A percentile compares a stretch with the other conserved stretches of the same genome.
These are phyloP conservation scores for Phytophthora megakarya DNA, from an alignment of 352 stramenopile genomes.

Conservation along the genomic window DNA sequence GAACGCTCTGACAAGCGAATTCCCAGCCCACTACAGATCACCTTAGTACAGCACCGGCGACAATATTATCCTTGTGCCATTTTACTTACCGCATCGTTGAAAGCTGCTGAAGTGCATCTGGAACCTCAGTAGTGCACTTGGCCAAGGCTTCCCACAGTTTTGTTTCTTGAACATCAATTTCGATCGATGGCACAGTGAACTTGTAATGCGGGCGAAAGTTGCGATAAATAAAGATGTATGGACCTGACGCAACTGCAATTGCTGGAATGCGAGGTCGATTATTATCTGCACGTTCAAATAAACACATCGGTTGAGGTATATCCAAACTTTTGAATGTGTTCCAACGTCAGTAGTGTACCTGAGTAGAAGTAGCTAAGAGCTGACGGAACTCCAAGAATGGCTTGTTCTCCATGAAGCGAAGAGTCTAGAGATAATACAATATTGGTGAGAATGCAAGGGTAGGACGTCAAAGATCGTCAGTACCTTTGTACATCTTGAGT, in stretches of 20 bases:
- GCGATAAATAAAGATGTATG: constrained; percentile 92
- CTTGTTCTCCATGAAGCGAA: constrained; percentile 78
- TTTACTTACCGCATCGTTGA: constrained; percentile 53
- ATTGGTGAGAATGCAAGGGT: background rate
- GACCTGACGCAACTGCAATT: constrained; percentile 84
- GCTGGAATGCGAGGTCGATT: constrained; percentile 74
- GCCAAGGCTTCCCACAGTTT: constrained; percentile 73
- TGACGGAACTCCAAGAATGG: constrained; percentile 76
- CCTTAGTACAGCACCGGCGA: constrained; percentile 3
- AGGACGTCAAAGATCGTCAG: too few relatives aligned
- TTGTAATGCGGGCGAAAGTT: constrained; percentile 93
- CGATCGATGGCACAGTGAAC: constrained; percentile 83
- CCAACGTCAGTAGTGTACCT: constrained; percentile 4
- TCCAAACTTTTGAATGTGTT: background rate
- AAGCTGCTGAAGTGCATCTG: constrained; percentile 65
- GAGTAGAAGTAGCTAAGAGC: constrained; percentile 83
- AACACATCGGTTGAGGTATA: background rate
- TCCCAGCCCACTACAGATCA: constrained; percentile 49
- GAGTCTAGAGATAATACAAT: constrained; percentile 41
- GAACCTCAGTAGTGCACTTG: constrained; percentile 77
- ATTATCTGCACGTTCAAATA: constrained; percentile 42
- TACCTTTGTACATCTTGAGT: constrained; percentile 90
- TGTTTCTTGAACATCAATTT: constrained; percentile 70
- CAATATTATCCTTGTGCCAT: background rate
- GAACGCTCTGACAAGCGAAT: constrained; percentile 76